Evolutionary conservation across 139 green algal species (phyloP).

Genomic region (Penium margaritaceum): DNA sequence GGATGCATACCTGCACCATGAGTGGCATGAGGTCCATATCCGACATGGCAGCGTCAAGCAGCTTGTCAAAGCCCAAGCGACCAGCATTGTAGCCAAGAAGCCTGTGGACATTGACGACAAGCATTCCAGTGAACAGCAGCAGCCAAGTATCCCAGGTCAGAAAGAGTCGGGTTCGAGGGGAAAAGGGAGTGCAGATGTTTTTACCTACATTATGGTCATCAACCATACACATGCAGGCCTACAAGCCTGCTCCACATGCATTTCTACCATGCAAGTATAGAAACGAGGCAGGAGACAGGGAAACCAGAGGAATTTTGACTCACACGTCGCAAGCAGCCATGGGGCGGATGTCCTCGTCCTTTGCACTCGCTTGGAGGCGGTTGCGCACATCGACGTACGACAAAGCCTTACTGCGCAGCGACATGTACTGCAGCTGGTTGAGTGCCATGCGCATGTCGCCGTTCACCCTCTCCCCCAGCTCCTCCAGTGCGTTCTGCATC

Average conservation of each 20-base stretch:
- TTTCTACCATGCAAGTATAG: no score
- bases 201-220: no score
- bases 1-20: conserved; percentile 55
- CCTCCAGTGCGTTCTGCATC: conserved; percentile 66
- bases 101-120: not conserved
- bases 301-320: not conserved
- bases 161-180: no score
- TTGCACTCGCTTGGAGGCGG: conserved; percentile 29
- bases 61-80: conserved; percentile 48
- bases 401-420: conserved; percentile 49
- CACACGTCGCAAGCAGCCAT: conserved; percentile 67
- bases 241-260: no score
- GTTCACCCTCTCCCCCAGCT: conserved; percentile 68
- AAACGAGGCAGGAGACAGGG: not conserved
- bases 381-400: conserved; percentile 71
- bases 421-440: conserved; percentile 74
- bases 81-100: conserved; percentile 56
- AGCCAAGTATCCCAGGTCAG: no score
- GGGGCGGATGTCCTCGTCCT: conserved; percentile 78
- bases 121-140: not conserved
- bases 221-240: no score
- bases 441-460: conserved; percentile 84
- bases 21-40: conserved; percentile 88
- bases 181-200: no score
- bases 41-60: conserved; percentile 75